Base-by-base conservation (phyloP, 345 rosid species). In the Hibiscus trionum region DNA sequence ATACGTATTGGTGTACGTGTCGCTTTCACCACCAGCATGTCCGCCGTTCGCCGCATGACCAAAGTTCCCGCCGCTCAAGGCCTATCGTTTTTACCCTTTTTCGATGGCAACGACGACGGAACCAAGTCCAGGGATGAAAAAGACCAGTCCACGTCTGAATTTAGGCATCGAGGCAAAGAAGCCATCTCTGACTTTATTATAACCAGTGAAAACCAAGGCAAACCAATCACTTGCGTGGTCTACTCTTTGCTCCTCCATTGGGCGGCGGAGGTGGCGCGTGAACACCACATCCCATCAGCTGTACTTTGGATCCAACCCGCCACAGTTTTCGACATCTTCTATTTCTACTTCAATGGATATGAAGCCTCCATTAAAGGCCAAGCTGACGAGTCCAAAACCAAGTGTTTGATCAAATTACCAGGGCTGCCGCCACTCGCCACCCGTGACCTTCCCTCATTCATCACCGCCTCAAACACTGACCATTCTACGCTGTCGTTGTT, bases 291-390 rank as follows among this genome's bases (percentile, higher is more conserved):
- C 14, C 91, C 90, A 0, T 35, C 83, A 0, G 75, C 82, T 0
- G 77, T 85, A 3, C 82, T 90, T 5, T 90, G 97, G 92, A 81
- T 77, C 26, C 96, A 92, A 21, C 86, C 96, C 0, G 90, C 97
- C 0, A 78, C 87, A 0, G 90, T 87, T 5, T 75, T 92, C 0
- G 84, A 77, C 66, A 74, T 88, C 66, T 90, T 87, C 72, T 81
- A 87, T 71, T 80, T 85, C 72, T 83, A 82, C 84, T 87, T 90
- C 70, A 46, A 78, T 57, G 83, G 84, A 2, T 85, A 80, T 3
- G 76, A 14, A 0, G 81, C 75, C n/a, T 10, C 60, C 14, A 75
- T 85, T 15, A 61, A 19, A 9, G 57, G 52, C 2, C 33, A 50
- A 33, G 73, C 72, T 8, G 24, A 26, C 46, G 65, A 37, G 4